Conservation (phyloP, 164 flowering plant genomes). For the Liriodendron chinense region DNA sequence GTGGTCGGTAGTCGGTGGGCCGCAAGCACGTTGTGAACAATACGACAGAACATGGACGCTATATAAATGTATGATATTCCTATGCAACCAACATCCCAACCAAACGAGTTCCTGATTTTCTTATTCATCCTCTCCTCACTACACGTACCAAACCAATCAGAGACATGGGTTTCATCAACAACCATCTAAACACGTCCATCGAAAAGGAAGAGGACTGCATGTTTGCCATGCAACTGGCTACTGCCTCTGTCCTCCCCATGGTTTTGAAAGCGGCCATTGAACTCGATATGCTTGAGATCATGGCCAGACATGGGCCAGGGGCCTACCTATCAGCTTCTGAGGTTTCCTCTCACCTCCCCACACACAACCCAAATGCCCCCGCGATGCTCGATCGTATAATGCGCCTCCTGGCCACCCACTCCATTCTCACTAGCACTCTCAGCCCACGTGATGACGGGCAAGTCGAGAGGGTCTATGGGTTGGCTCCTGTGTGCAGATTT, state of each 20-base stretch:
- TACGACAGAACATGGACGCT: too few relatives aligned
- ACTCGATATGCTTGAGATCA: conserved; percentile 68
- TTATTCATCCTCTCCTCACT: too few relatives aligned
- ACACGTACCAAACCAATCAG: background rate
- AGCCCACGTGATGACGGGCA: conserved; percentile 35
- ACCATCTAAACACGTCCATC: conserved; percentile 6
- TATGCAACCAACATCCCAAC: too few relatives aligned
- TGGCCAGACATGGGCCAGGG: conserved; percentile 51
- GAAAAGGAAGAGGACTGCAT: conserved; percentile 50
- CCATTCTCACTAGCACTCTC: conserved; percentile 47
- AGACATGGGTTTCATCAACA: background rate
- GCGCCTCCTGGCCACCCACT: conserved; percentile 64
- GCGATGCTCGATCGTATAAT: conserved; percentile 73
- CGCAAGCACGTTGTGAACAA: too few relatives aligned
- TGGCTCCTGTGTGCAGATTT: conserved; percentile 71
- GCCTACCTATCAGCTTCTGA: conserved; percentile 51
- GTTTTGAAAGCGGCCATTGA: conserved; percentile 65
- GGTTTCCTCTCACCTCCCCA: conserved; percentile 58
- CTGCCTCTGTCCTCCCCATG: conserved; percentile 71
- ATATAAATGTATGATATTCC: too few relatives aligned
- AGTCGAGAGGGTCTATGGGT: conserved; percentile 64
- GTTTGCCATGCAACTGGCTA: conserved; percentile 64
- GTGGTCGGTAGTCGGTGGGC: too few relatives aligned
- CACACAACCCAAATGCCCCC: conserved; percentile 59
- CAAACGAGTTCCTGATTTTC: too few relatives aligned